Percentiles rank a stretch among this genome's conserved stretches.
Evolutionary conservation across 2,329 filamentous ascomycete genomes (phyloP).

Genomic region (Phaeosphaeria sp.): DNA sequence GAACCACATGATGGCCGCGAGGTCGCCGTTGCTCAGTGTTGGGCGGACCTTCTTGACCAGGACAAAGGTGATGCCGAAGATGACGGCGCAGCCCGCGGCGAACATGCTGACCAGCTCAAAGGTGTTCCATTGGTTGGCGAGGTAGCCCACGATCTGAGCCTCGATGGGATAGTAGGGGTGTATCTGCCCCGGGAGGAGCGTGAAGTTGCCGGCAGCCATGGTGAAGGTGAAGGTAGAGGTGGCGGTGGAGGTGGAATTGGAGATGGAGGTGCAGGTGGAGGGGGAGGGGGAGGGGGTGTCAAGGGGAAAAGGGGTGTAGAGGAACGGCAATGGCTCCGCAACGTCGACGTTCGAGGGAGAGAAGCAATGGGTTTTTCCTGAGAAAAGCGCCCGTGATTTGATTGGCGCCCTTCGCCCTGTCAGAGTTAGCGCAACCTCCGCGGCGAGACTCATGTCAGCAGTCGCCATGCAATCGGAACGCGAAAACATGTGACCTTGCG

Average conservation of each 20-base stretch:
- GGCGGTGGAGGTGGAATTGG: background rate
- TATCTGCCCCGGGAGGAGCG: conserved; percentile 17
- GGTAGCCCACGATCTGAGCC: conserved; percentile 66
- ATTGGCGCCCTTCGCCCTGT: too few species aligned
- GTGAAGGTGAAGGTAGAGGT: conserved; percentile 2
- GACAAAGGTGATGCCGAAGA: conserved; percentile 65
- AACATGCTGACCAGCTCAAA: conserved; percentile 67
- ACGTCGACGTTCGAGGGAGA: background rate
- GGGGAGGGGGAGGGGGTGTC: background rate
- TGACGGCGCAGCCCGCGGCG: conserved; percentile 59
- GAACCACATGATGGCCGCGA: conserved; percentile 74
- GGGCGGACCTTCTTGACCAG: conserved; percentile 62
- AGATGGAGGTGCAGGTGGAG: background rate
- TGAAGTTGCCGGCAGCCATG: conserved; percentile 19
- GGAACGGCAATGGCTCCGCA: background rate
- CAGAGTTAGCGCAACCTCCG: background rate
- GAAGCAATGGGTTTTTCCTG: conserved; percentile 1
- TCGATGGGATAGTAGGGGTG: conserved; percentile 78
- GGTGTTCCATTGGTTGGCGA: conserved; percentile 69
- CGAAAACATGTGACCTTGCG: background rate
- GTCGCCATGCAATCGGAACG: background rate
- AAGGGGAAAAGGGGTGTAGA: background rate
- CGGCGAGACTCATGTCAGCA: background rate
- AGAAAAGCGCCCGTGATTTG: too few species aligned
- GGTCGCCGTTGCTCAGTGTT: conserved; percentile 60